Percentiles rank a stretch among this genome's conserved stretches.
Conservation (phyloP, 2,329 filamentous ascomycete genomes). For the Scedosporium apiospermum region DNA sequence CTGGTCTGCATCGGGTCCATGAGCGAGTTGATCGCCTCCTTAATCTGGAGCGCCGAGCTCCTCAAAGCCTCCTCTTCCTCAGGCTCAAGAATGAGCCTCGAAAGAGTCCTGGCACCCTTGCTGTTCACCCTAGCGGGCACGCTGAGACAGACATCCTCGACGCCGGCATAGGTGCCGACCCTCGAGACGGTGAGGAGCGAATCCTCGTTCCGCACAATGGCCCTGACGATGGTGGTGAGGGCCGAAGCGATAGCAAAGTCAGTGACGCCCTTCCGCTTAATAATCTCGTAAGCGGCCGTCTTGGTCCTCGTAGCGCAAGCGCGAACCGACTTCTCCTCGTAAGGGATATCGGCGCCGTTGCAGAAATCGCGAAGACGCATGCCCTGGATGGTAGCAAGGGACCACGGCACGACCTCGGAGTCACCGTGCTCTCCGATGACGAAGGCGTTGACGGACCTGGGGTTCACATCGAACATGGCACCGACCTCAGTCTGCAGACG, state of each 20-base stretch:
- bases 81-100: slow-evolving; percentile 14
- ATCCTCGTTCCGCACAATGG: slow-evolving; percentile 19
- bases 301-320: slow-evolving; percentile 15
- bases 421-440: slow-evolving; percentile 23
- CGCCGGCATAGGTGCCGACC: slow-evolving; percentile 17
- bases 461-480: slow-evolving; percentile 16
- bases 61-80: slow-evolving; percentile 14
- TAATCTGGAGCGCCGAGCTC: slow-evolving; percentile 15
- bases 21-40: slow-evolving; percentile 8
- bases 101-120: slow-evolving; percentile 15
- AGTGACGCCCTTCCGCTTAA: slow-evolving; percentile 21
- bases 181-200: slow-evolving; percentile 18
- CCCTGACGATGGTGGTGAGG: slow-evolving; percentile 18
- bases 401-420: slow-evolving; percentile 21
- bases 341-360: slow-evolving; percentile 12
- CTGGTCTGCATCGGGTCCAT: background rate
- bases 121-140: slow-evolving; percentile 19
- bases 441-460: slow-evolving; percentile 20
- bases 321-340: slow-evolving; percentile 16
- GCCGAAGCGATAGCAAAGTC: slow-evolving; percentile 22
- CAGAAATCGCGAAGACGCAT: slow-evolving; percentile 18
- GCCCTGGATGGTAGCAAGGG: slow-evolving; percentile 19
- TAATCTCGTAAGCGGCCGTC: slow-evolving; percentile 22
- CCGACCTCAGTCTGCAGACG: slow-evolving; percentile 19
- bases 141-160: slow-evolving; percentile 16